Evolutionary conservation across 225 moss, liverwort and hornwort genomes (phyloP).

Genomic region (Marchantia polymorpha): DNA sequence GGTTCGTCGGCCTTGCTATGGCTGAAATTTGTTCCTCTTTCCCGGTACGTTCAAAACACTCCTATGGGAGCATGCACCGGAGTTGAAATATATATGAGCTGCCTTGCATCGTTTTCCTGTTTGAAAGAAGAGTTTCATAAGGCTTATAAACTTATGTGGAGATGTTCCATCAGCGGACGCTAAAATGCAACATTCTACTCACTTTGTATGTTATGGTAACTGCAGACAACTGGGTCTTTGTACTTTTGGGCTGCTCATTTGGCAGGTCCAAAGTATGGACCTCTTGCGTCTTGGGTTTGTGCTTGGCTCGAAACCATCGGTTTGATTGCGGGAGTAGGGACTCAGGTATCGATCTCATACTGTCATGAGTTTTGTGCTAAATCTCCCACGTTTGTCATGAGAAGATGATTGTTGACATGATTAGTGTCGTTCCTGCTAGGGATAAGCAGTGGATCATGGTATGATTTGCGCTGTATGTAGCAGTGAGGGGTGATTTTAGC

Average conservation of each 20-base stretch:
- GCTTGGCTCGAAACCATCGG: constrained; percentile 96
- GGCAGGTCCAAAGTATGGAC: constrained; percentile 85
- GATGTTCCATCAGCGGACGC: not conserved
- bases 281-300: constrained; percentile 87
- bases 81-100: not conserved
- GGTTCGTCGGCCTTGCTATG: constrained; percentile 98
- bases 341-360: constrained; percentile 57
- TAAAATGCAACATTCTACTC: not conserved
- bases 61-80: not conserved
- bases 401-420: not conserved
- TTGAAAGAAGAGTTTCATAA: not conserved
- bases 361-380: not conserved
- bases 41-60: constrained; percentile 51
- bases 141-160: not conserved
- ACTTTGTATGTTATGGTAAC: constrained; percentile 9
- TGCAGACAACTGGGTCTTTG: constrained; percentile 88
- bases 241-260: constrained; percentile 96
- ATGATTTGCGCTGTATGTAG: not conserved
- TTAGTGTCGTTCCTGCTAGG: not conserved
- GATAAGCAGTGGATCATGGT: no score
- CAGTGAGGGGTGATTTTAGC: not conserved
- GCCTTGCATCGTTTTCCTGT: not conserved
- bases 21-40: constrained; percentile 98
- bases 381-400: not conserved
- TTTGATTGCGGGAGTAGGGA: constrained; percentile 81